Percentiles rank a stretch among this genome's conserved stretches.
phyloP scores from a whole-genome alignment of 495 filamentous ascomycete species.

The Aspergillus homomorphus region DNA sequence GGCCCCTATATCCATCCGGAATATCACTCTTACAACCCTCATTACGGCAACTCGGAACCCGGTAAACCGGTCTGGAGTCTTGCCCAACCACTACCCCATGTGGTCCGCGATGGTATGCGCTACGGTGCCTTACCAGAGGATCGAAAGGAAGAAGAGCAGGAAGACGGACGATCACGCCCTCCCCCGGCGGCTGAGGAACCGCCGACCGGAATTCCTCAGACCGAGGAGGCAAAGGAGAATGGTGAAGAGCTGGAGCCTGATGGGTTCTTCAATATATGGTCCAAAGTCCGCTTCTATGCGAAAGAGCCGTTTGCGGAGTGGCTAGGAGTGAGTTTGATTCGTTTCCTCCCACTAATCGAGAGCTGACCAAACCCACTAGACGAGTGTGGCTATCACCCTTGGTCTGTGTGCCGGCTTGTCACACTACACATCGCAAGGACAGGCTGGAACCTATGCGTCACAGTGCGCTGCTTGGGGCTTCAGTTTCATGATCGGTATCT shows the following conservation, averaged over 20 bases:
- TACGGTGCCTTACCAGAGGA: slow-evolving; percentile 9
- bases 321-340: slow-evolving; percentile 21
- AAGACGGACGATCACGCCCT: slow-evolving; percentile 4
- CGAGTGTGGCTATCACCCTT: slow-evolving; percentile 22
- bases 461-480: slow-evolving; percentile 30
- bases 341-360: background rate
- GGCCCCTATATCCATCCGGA: slow-evolving; percentile 20
- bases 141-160: slow-evolving; percentile 10
- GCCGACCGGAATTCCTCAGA: background rate
- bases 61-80: slow-evolving; percentile 28
- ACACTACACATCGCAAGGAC: background rate
- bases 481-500: slow-evolving; percentile 53
- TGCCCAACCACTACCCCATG: slow-evolving; percentile 28
- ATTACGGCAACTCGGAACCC: slow-evolving; percentile 17
- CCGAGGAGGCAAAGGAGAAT: slow-evolving; percentile 4
- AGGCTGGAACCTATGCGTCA: slow-evolving; percentile 14
- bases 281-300: slow-evolving; percentile 17
- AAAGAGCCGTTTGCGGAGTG: slow-evolving; percentile 27
- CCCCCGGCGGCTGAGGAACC: slow-evolving; percentile 3
- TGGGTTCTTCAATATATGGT: slow-evolving; percentile 24
- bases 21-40: slow-evolving; percentile 22
- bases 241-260: background rate
- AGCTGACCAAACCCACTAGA: slow-evolving; percentile 5
- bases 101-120: slow-evolving; percentile 30
- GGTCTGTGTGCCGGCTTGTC: slow-evolving; percentile 24